Conservation (phyloP, 352 stramenopile genomes). For the Phytophthora syringae region DNA sequence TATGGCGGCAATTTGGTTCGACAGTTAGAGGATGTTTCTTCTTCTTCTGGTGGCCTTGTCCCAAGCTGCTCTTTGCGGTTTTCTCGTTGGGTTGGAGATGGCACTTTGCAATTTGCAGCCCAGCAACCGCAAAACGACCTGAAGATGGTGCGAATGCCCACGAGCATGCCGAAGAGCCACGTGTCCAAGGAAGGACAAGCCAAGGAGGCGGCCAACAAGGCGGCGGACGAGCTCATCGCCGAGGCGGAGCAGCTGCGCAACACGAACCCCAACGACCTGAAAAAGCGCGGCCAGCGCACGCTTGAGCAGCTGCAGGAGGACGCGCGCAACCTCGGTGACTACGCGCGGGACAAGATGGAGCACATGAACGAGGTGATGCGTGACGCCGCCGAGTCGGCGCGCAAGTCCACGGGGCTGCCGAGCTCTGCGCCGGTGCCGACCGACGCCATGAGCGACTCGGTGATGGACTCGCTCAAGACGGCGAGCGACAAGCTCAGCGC, state of each 20-base stretch:
- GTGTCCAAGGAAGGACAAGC: conserved; percentile 16
- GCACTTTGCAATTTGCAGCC: conserved; percentile 26
- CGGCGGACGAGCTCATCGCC: conserved; percentile 31
- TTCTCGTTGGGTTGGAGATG: not conserved
- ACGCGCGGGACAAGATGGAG: conserved; percentile 54
- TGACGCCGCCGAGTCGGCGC: conserved; percentile 33
- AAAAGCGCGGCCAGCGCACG: conserved; percentile 32
- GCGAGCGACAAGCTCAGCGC: conserved; percentile 46
- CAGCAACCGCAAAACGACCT: conserved; percentile 1
- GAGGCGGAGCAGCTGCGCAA: conserved; percentile 36
- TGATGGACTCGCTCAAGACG: conserved; percentile 41
- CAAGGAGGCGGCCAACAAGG: conserved; percentile 27
- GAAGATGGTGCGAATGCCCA: conserved; percentile 29
- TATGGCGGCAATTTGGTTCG: not conserved
- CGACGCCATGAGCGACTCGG: conserved; percentile 30
- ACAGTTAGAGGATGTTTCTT: conserved; percentile 7
- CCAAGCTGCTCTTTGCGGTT: conserved; percentile 1
- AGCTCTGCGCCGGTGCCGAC: conserved; percentile 23
- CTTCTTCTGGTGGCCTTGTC: conserved; percentile 6
- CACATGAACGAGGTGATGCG: conserved; percentile 50
- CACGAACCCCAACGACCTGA: conserved; percentile 17
- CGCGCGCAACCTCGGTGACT: conserved; percentile 48
- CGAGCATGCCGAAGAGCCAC: conserved; percentile 32
- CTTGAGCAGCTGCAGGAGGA: conserved; percentile 52
- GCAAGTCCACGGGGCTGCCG: conserved; percentile 22